Percentiles rank a stretch among this genome's conserved stretches.
phyloP scores from a whole-genome alignment of 768 basidiomycete genomes.

The Cubamyces lactineus region DNA sequence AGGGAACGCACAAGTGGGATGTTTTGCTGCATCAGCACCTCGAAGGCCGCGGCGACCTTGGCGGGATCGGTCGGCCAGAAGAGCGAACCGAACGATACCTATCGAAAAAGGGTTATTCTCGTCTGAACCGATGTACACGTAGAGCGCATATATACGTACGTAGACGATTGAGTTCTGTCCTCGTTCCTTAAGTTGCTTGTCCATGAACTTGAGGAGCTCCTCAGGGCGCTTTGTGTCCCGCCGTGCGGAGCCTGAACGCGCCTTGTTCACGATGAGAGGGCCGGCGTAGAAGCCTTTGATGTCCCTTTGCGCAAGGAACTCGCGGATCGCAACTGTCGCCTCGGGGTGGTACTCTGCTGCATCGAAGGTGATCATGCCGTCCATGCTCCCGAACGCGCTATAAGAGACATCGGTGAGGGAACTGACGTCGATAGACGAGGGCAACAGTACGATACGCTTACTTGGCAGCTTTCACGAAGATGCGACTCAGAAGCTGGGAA shows the following conservation, averaged over 20 bases:
- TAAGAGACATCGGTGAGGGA: neutral
- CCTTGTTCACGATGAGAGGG: conserved; percentile 10
- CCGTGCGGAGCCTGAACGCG: no score
- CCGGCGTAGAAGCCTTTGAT: conserved; percentile 20
- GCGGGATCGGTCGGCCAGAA: conserved; percentile 12
- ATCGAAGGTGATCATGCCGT: conserved; percentile 8
- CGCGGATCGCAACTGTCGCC: neutral
- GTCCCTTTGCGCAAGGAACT: conserved; percentile 6
- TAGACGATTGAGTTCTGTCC: conserved; percentile 10
- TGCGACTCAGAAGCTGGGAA: neutral
- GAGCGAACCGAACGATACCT: conserved; percentile 7
- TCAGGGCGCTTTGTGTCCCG: neutral
- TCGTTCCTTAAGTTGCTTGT: neutral
- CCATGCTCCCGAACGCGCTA: neutral
- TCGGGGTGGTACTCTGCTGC: conserved; percentile 19
- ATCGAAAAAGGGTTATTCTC: neutral
- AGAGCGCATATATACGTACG: neutral
- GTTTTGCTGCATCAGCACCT: conserved; percentile 4
- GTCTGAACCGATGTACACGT: no score
- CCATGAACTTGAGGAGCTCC: conserved; percentile 23
- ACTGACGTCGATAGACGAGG: neutral
- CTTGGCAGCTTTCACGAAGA: neutral
- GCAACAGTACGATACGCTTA: neutral
- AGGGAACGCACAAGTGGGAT: conserved; percentile 4
- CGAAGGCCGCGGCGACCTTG: conserved; percentile 5